Conservation (phyloP, 345 rosid genomes). For the Linum lewisii region DNA sequence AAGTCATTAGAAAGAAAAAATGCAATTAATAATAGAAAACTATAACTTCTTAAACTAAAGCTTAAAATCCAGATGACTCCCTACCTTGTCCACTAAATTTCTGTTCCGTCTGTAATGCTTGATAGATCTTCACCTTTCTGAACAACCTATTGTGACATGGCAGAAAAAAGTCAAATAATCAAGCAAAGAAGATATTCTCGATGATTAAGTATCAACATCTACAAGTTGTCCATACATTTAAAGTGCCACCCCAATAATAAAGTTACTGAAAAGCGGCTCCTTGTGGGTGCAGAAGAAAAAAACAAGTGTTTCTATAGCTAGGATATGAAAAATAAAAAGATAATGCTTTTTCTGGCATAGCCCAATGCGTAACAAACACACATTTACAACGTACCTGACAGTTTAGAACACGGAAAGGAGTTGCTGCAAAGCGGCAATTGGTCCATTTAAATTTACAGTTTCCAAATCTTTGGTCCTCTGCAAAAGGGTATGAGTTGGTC, state of each 20-base stretch:
- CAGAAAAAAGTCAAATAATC: not conserved
- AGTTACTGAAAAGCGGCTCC: slow-evolving; percentile 82
- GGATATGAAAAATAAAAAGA: not conserved
- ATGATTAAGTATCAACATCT: slow-evolving; percentile 9
- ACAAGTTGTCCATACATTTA: slow-evolving; percentile 44
- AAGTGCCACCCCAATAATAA: slow-evolving; percentile 76
- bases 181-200: slow-evolving; percentile 3
- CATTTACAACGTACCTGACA: slow-evolving; percentile 57
- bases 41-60: slow-evolving; percentile 13
- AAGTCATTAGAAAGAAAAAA: slow-evolving; percentile 29
- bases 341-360: not conserved
- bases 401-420: slow-evolving; percentile 88
- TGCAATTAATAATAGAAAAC: slow-evolving; percentile 15
- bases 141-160: slow-evolving; percentile 47
- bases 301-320: slow-evolving; percentile 8
- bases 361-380: not conserved
- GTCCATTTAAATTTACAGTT: slow-evolving; percentile 72
- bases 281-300: slow-evolving; percentile 56
- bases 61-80: slow-evolving; percentile 4
- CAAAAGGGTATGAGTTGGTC: not conserved
- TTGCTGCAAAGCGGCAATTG: slow-evolving; percentile 90
- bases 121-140: slow-evolving; percentile 86
- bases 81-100: slow-evolving; percentile 93
- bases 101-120: slow-evolving; percentile 80
- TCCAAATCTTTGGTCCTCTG: slow-evolving; percentile 94